Evolutionary conservation across 1,139 yeast genomes (phyloP).

Genomic region (Saccharomyces hybrid): DNA sequence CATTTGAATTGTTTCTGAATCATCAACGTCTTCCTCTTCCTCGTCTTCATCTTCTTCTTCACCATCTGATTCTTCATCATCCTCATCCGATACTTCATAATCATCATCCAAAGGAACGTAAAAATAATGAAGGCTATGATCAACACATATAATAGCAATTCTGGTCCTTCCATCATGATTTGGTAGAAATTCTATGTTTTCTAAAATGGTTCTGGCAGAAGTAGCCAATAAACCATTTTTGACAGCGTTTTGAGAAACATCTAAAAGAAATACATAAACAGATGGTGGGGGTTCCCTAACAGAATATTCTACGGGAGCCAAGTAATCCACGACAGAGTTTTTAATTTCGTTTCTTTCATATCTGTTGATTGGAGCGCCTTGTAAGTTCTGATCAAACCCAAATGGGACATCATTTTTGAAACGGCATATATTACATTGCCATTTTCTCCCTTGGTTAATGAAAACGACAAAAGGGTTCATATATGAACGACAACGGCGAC

Average conservation of each 20-base stretch:
- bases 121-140: constrained; percentile 77
- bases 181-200: constrained; percentile 82
- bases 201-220: constrained; percentile 78
- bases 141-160: constrained; percentile 83
- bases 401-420: constrained; percentile 84
- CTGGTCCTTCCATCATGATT: constrained; percentile 76
- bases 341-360: constrained; percentile 76
- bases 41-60: neutral
- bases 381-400: constrained; percentile 60
- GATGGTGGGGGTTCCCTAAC: constrained; percentile 95
- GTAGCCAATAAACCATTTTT: constrained; percentile 79
- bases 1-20: constrained; percentile 30
- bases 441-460: constrained; percentile 71
- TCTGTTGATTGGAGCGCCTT: constrained; percentile 45
- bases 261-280: constrained; percentile 78
- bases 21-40: neutral
- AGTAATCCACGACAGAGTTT: constrained; percentile 80
- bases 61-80: neutral
- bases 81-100: constrained; percentile 46
- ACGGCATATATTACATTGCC: constrained; percentile 94
- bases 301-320: constrained; percentile 92
- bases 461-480: constrained; percentile 84
- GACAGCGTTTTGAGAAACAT: constrained; percentile 75
- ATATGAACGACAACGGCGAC: constrained; percentile 95
- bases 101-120: constrained; percentile 49